These are phyloP conservation scores for Leccinum disarticulatum DNA, from an alignment of 768 basidiomycete species.

Conservation along the genomic window DNA sequence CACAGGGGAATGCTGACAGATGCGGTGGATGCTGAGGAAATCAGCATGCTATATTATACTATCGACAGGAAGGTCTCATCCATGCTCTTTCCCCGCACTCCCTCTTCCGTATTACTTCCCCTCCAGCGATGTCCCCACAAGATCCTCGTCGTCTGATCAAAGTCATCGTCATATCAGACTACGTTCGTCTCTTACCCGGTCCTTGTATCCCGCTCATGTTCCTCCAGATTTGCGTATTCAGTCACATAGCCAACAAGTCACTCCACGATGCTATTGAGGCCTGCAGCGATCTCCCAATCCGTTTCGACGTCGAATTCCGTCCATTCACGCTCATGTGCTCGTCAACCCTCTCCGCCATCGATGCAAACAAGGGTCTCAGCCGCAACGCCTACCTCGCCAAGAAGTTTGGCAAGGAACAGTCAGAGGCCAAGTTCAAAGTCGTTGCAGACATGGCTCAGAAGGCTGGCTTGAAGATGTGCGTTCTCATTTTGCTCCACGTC, in stretches of 20 bases:
- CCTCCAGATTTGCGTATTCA: slow-evolving; percentile 35
- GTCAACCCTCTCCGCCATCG: slow-evolving; percentile 18
- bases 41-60: slow-evolving; percentile 29
- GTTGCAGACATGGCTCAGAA: slow-evolving; percentile 30
- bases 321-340: slow-evolving; percentile 33
- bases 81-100: slow-evolving; percentile 22
- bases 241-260: slow-evolving; percentile 40
- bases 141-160: slow-evolving; percentile 23
- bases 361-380: slow-evolving; percentile 18
- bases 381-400: slow-evolving; percentile 26
- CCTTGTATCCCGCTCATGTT: slow-evolving; percentile 8
- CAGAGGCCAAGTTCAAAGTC: slow-evolving; percentile 28
- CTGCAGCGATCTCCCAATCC: slow-evolving; percentile 32
- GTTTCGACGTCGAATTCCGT: slow-evolving; percentile 37
- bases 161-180: slow-evolving; percentile 37
- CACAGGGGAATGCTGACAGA: slow-evolving; percentile 35
- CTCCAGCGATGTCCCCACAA: slow-evolving; percentile 20
- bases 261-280: slow-evolving; percentile 38
- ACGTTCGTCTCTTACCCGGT: slow-evolving; percentile 22
- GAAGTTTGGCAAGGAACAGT: slow-evolving; percentile 30
- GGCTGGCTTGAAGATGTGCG: slow-evolving; percentile 29
- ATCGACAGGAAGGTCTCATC: slow-evolving; percentile 27
- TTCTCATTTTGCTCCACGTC: background rate
- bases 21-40: slow-evolving; percentile 28
- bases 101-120: background rate